Conservation (phyloP, 208 protist species). For the Wallacemonas sp. region DNA sequence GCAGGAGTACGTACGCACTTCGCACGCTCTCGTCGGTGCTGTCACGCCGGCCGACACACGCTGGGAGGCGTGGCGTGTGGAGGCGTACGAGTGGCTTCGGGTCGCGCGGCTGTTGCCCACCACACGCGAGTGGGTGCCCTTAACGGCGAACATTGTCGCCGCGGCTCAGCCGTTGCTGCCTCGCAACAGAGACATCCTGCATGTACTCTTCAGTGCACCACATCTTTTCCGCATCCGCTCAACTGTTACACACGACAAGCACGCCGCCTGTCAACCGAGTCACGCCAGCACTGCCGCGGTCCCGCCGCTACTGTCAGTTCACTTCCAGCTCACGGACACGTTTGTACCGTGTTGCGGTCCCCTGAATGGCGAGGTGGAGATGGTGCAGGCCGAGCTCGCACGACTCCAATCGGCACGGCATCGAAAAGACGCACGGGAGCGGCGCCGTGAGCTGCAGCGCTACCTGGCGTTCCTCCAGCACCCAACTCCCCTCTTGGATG, state of each 20-base stretch:
- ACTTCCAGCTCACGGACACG: background rate
- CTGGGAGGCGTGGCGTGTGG: slow-evolving; percentile 42
- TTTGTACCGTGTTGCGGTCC: background rate
- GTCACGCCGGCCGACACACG: slow-evolving; percentile 1
- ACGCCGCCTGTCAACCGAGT: too few species aligned
- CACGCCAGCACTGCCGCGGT: too few species aligned
- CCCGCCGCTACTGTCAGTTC: background rate
- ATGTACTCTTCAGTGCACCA: slow-evolving; percentile 74
- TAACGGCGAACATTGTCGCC: slow-evolving; percentile 36
- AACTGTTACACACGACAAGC: background rate
- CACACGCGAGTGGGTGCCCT: slow-evolving; percentile 25
- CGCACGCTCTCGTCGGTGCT: too few species aligned
- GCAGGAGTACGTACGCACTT: background rate
- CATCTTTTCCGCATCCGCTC: slow-evolving; percentile 36
- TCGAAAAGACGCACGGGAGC: slow-evolving; percentile 31
- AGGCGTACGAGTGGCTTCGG: slow-evolving; percentile 80
- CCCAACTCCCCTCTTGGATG: slow-evolving; percentile 71
- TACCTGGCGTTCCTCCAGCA: slow-evolving; percentile 61
- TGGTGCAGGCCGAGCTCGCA: slow-evolving; percentile 28
- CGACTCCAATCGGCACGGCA: slow-evolving; percentile 16
- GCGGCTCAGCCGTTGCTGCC: slow-evolving; percentile 48
- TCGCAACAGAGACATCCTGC: slow-evolving; percentile 46
- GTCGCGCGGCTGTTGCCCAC: slow-evolving; percentile 68
- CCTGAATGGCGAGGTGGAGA: slow-evolving; percentile 17
- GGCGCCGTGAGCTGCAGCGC: slow-evolving; percentile 41